A percentile compares a stretch with the other conserved stretches of the same genome.
phyloP scores from a whole-genome alignment of 1,284 basidiomycete species.

The Singerocomus inundabilis region DNA sequence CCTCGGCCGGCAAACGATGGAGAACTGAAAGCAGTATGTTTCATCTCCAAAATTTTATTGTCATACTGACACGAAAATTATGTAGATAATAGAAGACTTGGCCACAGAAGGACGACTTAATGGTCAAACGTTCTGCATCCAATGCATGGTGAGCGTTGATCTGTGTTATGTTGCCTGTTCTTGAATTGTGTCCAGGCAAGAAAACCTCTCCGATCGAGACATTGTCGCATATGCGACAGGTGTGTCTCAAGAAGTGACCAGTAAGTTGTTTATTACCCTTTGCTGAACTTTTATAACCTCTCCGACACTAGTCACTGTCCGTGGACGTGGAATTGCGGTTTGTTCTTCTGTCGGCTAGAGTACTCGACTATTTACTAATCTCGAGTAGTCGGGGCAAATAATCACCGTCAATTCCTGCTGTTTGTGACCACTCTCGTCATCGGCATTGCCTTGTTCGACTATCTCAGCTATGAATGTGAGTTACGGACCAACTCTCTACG shows the following conservation, averaged over 20 bases:
- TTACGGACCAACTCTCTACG: constrained; percentile 14
- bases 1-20: constrained; percentile 76
- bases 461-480: constrained; percentile 80
- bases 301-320: constrained; percentile 78
- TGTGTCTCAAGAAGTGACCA: constrained; percentile 92
- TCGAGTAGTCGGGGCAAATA: constrained; percentile 80
- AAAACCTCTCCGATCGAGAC: constrained; percentile 92
- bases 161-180: not conserved
- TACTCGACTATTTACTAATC: constrained; percentile 3
- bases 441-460: constrained; percentile 80
- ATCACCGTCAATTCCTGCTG: constrained; percentile 92
- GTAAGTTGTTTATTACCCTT: constrained; percentile 47
- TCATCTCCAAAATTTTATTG: not conserved
- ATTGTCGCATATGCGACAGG: constrained; percentile 89
- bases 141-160: constrained; percentile 71
- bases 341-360: constrained; percentile 29
- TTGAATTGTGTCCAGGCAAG: constrained; percentile 53
- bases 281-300: constrained; percentile 5
- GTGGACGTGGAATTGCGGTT: constrained; percentile 99
- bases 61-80: constrained; percentile 1
- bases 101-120: constrained; percentile 87
- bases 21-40: constrained; percentile 78
- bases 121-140: constrained; percentile 94
- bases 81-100: constrained; percentile 83
- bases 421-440: constrained; percentile 85